A percentile compares a stretch with the other conserved stretches of the same genome.
phyloP scores from a whole-genome alignment of 2,329 filamentous ascomycete species.

The Ophiostoma himal-ulmi region DNA sequence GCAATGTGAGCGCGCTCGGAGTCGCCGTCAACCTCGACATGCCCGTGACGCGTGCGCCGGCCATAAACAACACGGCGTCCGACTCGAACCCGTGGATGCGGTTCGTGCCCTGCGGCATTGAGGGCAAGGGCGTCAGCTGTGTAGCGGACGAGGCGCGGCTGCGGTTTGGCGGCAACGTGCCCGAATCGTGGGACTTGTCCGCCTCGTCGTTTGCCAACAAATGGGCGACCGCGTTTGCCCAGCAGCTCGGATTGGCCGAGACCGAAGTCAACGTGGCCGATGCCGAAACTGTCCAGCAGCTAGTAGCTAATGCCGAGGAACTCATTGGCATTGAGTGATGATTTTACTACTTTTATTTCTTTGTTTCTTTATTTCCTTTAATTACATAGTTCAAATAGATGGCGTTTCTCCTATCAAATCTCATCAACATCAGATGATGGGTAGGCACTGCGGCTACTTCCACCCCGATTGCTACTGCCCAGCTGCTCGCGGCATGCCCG shows the following conservation, averaged over 20 bases:
- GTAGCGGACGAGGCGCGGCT: conserved; percentile 48
- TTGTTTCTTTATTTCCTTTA: neutral
- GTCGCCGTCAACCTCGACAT: conserved; percentile 72
- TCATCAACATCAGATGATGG: neutral
- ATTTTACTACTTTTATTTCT: neutral
- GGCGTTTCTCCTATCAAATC: neutral
- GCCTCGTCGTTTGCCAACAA: conserved; percentile 20
- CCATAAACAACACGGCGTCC: conserved; percentile 33
- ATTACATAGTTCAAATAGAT: neutral
- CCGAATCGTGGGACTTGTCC: conserved; percentile 22
- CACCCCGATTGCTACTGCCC: neutral
- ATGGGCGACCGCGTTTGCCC: conserved; percentile 24
- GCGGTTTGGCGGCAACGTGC: conserved; percentile 22
- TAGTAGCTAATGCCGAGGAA: conserved; percentile 18
- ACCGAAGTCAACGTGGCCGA: conserved; percentile 21
- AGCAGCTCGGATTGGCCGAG: conserved; percentile 20
- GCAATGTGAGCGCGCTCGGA: conserved; percentile 79
- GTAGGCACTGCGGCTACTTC: neutral
- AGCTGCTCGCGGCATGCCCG: conserved; percentile 20
- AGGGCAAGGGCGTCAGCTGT: conserved; percentile 73
- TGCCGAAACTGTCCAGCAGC: conserved; percentile 7
- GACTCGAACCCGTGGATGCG: conserved; percentile 52
- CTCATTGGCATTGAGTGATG: neutral
- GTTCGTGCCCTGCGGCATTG: conserved; percentile 85
- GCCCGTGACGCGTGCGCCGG: conserved; percentile 37